Conservation (phyloP, 305 asterid genomes). For the Fraxinus latifolia region DNA sequence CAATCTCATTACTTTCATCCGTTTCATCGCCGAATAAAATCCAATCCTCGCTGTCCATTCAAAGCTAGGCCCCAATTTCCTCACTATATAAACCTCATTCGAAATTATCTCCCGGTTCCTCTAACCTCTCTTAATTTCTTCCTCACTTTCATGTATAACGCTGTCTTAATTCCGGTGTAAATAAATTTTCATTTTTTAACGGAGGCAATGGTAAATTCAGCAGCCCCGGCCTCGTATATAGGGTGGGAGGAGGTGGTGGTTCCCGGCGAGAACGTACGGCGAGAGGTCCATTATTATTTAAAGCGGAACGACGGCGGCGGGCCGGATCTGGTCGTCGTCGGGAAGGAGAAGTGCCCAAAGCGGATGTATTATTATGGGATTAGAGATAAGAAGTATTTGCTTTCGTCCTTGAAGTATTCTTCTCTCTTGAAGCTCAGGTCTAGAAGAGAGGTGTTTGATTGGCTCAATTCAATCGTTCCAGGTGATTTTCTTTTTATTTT, state of each 20-base stretch:
- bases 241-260: conserved; percentile 62
- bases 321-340: conserved; percentile 63
- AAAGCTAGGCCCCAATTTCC: too few species aligned
- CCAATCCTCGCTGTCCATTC: too few species aligned
- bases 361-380: conserved; percentile 48
- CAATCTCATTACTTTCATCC: too few species aligned
- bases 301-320: conserved; percentile 50
- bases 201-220: conserved; percentile 34
- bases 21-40: too few species aligned
- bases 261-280: conserved; percentile 51
- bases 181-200: background rate
- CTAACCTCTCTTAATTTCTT: conserved; percentile 17
- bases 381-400: conserved; percentile 24
- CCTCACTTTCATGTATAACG: background rate
- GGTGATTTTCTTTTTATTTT: conserved; percentile 31
- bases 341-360: conserved; percentile 55
- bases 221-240: conserved; percentile 38
- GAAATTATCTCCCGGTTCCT: background rate
- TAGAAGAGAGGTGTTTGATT: conserved; percentile 65
- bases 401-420: conserved; percentile 28
- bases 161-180: background rate
- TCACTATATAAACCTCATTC: background rate
- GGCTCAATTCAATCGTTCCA: conserved; percentile 54
- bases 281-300: conserved; percentile 62
- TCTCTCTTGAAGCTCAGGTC: conserved; percentile 56